A percentile compares a stretch with the other conserved stretches of the same genome.
These are phyloP conservation scores for Rosa rugosa DNA, from an alignment of 306 rosid species.

Conservation along the genomic window DNA sequence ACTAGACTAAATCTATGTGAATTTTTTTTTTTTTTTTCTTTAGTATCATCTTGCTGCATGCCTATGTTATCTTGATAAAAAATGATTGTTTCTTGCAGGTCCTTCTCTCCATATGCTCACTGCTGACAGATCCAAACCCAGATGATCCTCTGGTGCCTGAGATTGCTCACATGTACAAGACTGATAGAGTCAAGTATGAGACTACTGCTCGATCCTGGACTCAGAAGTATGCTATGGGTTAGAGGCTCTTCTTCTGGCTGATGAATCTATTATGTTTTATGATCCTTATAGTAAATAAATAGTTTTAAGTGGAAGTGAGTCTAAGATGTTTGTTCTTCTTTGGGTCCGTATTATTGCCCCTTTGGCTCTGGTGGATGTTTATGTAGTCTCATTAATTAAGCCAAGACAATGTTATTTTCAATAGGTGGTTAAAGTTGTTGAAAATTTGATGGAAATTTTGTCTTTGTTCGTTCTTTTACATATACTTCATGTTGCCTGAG, in stretches of 20 bases:
- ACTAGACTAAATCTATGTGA: neutral
- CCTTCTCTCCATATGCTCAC: constrained; percentile 61
- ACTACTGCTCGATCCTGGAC: constrained; percentile 62
- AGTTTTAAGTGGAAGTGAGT: constrained; percentile 17
- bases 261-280: constrained; percentile 18
- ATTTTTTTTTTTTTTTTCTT: too few relatives aligned
- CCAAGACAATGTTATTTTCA: neutral
- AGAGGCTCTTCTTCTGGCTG: constrained; percentile 11
- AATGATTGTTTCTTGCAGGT: constrained; percentile 36
- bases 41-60: neutral
- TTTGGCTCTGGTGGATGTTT: neutral
- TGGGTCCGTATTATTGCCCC: constrained; percentile 9
- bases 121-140: constrained; percentile 67
- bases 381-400: neutral
- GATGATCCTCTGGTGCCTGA: constrained; percentile 71
- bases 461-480: neutral
- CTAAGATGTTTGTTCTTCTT: constrained; percentile 10
- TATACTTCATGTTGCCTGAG: neutral
- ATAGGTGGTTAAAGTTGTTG: neutral
- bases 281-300: constrained; percentile 42
- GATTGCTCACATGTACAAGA: constrained; percentile 61
- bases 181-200: constrained; percentile 53
- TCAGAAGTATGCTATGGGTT: constrained; percentile 69
- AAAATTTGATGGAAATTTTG: neutral
- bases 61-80: neutral